Conservation (phyloP, 2,329 filamentous ascomycete genomes). For the Triangularia verruculosa region DNA sequence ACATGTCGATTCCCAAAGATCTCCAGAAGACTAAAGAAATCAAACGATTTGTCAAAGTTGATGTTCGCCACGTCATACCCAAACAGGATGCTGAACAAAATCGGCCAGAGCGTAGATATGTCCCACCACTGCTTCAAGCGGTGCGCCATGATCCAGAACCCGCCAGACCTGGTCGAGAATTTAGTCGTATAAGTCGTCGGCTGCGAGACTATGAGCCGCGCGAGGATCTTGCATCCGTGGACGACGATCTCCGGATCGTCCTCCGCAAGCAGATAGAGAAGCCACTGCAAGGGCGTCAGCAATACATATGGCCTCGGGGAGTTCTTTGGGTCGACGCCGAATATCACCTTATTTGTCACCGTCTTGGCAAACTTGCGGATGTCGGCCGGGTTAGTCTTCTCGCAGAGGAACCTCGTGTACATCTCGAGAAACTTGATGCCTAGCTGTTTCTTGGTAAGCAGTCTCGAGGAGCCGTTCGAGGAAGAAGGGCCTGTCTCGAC, state of each 20-base stretch:
- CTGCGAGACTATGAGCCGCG: slow-evolving; percentile 78
- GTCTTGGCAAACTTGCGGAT: slow-evolving; percentile 89
- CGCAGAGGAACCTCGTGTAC: slow-evolving; percentile 75
- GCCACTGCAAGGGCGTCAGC: slow-evolving; percentile 61
- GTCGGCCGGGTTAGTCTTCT: slow-evolving; percentile 62
- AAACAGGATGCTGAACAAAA: slow-evolving; percentile 86
- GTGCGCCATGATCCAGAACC: slow-evolving; percentile 81
- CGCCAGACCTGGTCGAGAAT: slow-evolving; percentile 78
- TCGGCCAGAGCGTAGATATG: slow-evolving; percentile 77
- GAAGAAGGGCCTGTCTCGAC: slow-evolving; percentile 33
- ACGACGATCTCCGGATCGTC: slow-evolving; percentile 79
- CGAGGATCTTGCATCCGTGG: slow-evolving; percentile 77
- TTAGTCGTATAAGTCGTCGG: slow-evolving; percentile 79
- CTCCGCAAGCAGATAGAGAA: slow-evolving; percentile 86
- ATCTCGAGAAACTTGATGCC: slow-evolving; percentile 73
- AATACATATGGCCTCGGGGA: slow-evolving; percentile 25
- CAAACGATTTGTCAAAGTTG: slow-evolving; percentile 70
- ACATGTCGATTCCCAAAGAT: slow-evolving; percentile 69
- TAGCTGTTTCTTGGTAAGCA: slow-evolving; percentile 64
- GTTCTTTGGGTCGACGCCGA: slow-evolving; percentile 22
- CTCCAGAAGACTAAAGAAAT: slow-evolving; percentile 70
- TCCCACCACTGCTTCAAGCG: slow-evolving; percentile 87
- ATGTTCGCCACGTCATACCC: slow-evolving; percentile 74
- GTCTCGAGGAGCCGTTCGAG: slow-evolving; percentile 34
- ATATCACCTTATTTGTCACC: slow-evolving; percentile 83